Evolutionary conservation across 2,329 filamentous ascomycete genomes (phyloP).

Genomic region (Cercospora beticola): DNA sequence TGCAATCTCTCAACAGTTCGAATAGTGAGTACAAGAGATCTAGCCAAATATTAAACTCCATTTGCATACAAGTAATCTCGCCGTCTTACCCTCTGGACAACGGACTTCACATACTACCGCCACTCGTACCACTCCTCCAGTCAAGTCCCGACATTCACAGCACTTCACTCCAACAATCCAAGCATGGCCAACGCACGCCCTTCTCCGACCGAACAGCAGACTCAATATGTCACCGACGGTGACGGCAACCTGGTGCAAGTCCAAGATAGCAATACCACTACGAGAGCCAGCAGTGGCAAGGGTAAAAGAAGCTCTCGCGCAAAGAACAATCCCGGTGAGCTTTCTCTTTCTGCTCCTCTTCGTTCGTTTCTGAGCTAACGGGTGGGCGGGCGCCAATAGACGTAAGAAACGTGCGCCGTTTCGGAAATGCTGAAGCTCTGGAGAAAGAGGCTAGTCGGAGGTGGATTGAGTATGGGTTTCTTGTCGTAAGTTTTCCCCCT

Average conservation of each 20-base stretch:
- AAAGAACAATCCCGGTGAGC: not conserved
- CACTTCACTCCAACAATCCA: not conserved
- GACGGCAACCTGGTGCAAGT: not conserved
- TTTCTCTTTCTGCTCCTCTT: not conserved
- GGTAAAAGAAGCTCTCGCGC: not conserved
- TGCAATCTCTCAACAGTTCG: not conserved
- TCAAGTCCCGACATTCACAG: not conserved
- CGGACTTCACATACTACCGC: not conserved
- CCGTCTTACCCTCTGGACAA: not conserved
- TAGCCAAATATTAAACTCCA: not conserved
- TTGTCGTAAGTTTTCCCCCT: not conserved
- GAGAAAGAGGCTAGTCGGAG: not conserved
- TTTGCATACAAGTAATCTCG: not conserved
- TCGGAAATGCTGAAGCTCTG: not conserved
- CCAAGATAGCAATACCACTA: no score
- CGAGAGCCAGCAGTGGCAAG: not conserved
- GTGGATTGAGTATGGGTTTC: constrained; percentile 2
- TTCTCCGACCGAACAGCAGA: not conserved
- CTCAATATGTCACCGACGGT: not conserved
- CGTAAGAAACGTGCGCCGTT: not conserved
- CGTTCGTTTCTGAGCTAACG: not conserved
- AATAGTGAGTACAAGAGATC: not conserved
- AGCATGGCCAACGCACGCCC: not conserved
- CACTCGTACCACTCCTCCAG: not conserved
- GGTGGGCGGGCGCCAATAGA: not conserved